Evolutionary conservation across 2,329 filamentous ascomycete genomes (phyloP), one percentile per base, ranked within the genome.

Genomic region (Monosporascus sp.): DNA sequence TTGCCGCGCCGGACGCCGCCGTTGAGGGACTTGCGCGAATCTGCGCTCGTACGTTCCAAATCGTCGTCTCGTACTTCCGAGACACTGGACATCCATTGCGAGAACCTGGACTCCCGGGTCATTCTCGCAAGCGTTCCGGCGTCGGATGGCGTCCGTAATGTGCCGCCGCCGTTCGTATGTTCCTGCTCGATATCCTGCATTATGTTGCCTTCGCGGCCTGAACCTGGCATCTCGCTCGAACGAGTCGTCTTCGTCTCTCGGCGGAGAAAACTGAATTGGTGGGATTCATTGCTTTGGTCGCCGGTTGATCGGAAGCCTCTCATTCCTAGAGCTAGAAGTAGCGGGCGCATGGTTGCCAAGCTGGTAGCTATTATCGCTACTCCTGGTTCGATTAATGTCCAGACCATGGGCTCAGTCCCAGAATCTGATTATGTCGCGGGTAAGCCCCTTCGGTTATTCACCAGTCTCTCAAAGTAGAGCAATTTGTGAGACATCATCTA

Each of bases 341-440:
- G 70, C 4, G 79, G 79, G 3, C 79, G 75, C 35, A 82, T 78
- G 5, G 79, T 82, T 22, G 76, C 77, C 11, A 82, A 68, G 54
- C 76, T 80, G 2, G 79, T 75, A 14, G 79, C 79, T 25, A 77
- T 64, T 46, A 82, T 82, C 54, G 78, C 79, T 22, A 82, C 73
- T 6, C 78, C 79, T 2, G 79, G 78, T 59, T 82, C 79, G 50
- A 82, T 68, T n/a, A 82, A 66, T 9, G 77, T 81, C 79, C 79
- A 82, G 6, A 81, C 70, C 73, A 79, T 78, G 37, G 78, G 73
- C 54, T 79, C 70, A 4, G 78, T 81, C 22, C 72, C 75, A 50
- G 72, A 70, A 61, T 71, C 77, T 80, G 46, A 27, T 27, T 27
- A 27, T 38, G 8, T 20, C 18, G 24, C 6, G 24, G 2, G 53